Base-by-base conservation (phyloP, 306 rosid species). In the Castanea crenata region DNA sequence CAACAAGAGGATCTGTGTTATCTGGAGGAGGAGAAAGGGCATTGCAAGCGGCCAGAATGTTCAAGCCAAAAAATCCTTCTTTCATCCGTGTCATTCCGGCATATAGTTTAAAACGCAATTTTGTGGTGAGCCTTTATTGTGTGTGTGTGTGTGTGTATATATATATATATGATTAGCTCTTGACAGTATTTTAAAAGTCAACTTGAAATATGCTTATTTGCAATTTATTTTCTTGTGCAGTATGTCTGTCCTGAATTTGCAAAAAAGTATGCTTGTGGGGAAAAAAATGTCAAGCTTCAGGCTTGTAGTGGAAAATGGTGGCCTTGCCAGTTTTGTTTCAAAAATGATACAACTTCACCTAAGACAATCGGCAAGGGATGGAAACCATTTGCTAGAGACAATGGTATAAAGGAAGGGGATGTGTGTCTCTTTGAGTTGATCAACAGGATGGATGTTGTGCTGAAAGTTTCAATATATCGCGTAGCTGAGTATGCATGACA, bases 341-440 rank as follows among this genome's bases (percentile, higher is more conserved):
- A 15, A 10, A 3, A 10, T 10, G 3, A 11, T 13, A 5, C 41
- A 29, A 5, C 9, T 15, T 25, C 20, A 31, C 29, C 1, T 0
- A 2, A 13, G 58, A 65, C 15, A 46, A 69, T 75, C 15, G 73
- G 76, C 34, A 46, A 4, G 56, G 91, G 91, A n/a, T 80, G 87
- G 83, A 0, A 0, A 1, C 7, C 27, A 12, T 83, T 88, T 74
- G 18, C 16, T 1, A 76, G 2, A 46, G 83, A 69, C 10, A 72
- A 68, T 34, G 5, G 56, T 12, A 64, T 88, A 78, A 23, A 74
- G 27, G 29, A 0, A 3, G 87, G 89, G 15, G 93, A 87, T 73
- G 59, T 71, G 31, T 80, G 88, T 76, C 75, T 21, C 34, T 73
- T 79, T 73, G 81, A 82, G 87, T 71, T 87, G 56, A 46, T 80